These are phyloP conservation scores for Taxillus chinensis DNA, from an alignment of 164 flowering plant genomes.

Conservation along the genomic window DNA sequence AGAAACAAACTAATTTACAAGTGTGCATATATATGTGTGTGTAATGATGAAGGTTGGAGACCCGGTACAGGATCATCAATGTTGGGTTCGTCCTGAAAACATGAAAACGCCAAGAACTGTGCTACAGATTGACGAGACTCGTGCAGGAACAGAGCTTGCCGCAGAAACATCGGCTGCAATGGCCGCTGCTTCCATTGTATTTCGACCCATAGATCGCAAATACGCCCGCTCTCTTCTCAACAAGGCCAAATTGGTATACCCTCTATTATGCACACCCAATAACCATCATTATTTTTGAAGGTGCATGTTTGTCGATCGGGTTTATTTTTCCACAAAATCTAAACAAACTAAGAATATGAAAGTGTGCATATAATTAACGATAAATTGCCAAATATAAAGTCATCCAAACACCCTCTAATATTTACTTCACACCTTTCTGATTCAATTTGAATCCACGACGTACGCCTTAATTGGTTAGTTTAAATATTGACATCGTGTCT, in stretches of 20 bases:
- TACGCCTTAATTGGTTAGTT: no score
- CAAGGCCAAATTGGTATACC: constrained; percentile 60
- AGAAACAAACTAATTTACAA: no score
- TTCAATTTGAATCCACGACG: not conserved
- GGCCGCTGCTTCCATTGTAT: constrained; percentile 78
- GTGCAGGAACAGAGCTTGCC: constrained; percentile 80
- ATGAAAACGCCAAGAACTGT: constrained; percentile 75
- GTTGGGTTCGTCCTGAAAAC: constrained; percentile 83
- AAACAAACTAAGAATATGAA: no score
- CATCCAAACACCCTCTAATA: no score
- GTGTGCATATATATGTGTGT: no score
- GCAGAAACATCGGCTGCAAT: constrained; percentile 88
- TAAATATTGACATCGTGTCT: no score
- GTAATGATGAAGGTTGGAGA: constrained; percentile 52
- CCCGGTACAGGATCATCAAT: constrained; percentile 64
- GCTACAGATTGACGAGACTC: constrained; percentile 33
- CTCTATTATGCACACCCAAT: no score
- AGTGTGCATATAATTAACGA: no score
- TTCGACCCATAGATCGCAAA: constrained; percentile 25
- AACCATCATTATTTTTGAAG: no score
- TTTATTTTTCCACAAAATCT: no score
- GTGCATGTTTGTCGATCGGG: no score
- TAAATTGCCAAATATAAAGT: no score
- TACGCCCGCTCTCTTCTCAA: constrained; percentile 65
- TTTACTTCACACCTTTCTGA: not conserved